These are phyloP conservation scores for Tuber melanosporum DNA, from an alignment of 495 filamentous ascomycete species.

Conservation along the genomic window DNA sequence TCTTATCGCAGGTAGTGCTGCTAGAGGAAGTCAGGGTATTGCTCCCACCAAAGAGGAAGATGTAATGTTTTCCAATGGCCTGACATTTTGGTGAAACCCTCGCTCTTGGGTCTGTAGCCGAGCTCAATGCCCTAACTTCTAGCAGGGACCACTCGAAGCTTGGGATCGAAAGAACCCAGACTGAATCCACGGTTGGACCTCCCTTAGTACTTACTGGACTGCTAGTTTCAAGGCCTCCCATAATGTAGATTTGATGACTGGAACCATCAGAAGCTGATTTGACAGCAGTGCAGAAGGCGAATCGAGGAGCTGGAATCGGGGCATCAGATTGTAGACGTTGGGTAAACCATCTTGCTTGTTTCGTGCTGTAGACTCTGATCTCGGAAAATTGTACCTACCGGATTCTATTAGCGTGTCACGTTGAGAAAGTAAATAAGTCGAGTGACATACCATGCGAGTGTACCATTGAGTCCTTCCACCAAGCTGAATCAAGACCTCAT, in stretches of 20 bases:
- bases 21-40: not conserved
- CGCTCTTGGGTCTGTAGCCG: not conserved
- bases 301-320: slow-evolving; percentile 4
- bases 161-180: slow-evolving; percentile 21
- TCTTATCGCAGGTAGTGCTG: slow-evolving; percentile 4
- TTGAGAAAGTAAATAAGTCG: not conserved
- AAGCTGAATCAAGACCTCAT: slow-evolving; percentile 17
- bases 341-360: slow-evolving; percentile 15
- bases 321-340: not conserved
- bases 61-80: slow-evolving; percentile 8
- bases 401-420: too few species aligned
- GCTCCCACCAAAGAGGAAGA: slow-evolving; percentile 17
- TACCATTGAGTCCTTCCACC: not conserved
- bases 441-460: not conserved
- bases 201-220: too few species aligned
- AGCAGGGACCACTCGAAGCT: slow-evolving; percentile 17
- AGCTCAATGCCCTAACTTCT: not conserved
- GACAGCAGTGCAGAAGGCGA: slow-evolving; percentile 8
- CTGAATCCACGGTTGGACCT: not conserved
- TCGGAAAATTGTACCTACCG: slow-evolving; percentile 6
- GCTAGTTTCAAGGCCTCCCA: slow-evolving; percentile 5
- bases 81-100: slow-evolving; percentile 8
- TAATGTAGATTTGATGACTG: slow-evolving; percentile 17
- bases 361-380: slow-evolving; percentile 21
- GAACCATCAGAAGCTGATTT: slow-evolving; percentile 12